phyloP scores from a whole-genome alignment of 2,329 filamentous ascomycete species.

The Penicillium nordicum region DNA sequence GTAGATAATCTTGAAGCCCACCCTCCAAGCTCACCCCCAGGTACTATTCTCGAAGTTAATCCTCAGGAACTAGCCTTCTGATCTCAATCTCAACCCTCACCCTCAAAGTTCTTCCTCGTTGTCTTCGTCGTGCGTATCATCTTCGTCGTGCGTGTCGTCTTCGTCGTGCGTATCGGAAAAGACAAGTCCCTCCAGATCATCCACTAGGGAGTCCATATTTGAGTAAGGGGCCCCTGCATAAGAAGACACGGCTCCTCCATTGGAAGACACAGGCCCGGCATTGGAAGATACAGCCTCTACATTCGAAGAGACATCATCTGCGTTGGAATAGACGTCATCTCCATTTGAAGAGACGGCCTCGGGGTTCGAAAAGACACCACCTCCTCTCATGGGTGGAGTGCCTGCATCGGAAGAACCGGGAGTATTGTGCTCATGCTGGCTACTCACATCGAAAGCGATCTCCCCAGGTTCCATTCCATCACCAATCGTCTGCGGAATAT shows the following conservation, averaged over 20 bases:
- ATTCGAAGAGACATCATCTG: background rate
- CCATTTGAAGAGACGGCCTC: background rate
- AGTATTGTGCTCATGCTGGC: conserved; percentile 1
- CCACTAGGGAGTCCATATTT: background rate
- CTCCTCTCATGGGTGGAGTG: background rate
- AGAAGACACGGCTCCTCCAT: background rate
- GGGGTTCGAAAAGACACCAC: background rate
- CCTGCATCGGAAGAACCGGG: background rate
- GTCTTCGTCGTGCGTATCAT: background rate
- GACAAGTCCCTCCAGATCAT: background rate
- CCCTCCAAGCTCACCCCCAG: background rate
- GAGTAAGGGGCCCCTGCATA: background rate
- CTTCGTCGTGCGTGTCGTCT: background rate
- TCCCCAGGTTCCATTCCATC: conserved; percentile 16
- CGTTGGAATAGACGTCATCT: background rate
- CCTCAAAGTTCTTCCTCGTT: background rate
- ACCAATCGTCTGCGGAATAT: background rate
- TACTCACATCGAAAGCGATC: conserved; percentile 15
- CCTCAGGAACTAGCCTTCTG: no score
- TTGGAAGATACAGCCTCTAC: background rate
- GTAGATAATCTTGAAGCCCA: background rate
- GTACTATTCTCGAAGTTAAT: background rate
- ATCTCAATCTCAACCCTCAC: background rate
- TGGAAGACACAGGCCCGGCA: background rate
- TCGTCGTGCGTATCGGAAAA: background rate